Evolutionary conservation across 225 moss, liverwort and hornwort species (phyloP).

Genomic region (Physcomitrium patens): DNA sequence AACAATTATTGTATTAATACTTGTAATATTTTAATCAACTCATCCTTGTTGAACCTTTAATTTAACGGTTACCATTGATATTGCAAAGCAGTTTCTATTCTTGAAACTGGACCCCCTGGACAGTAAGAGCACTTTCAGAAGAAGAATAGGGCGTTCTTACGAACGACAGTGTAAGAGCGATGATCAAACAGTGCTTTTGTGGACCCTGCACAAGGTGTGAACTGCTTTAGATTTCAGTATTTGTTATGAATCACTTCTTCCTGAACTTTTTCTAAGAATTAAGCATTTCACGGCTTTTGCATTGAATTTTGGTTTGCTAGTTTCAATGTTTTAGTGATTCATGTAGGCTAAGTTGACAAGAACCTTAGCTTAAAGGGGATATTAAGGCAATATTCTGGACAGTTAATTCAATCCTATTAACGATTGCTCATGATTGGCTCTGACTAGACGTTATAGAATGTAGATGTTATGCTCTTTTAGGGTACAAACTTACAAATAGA

Average conservation of each 20-base stretch:
- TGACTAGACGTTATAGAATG: not conserved
- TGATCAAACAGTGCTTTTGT: conserved; percentile 95
- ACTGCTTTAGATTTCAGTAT: not conserved
- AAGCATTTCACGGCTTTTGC: conserved; percentile 2
- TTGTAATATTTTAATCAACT: conserved; percentile 7
- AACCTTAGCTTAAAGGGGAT: not conserved
- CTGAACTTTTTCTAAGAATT: not conserved
- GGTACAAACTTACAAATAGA: not conserved
- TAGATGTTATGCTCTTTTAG: not conserved
- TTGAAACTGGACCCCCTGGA: conserved; percentile 91
- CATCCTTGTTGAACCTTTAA: conserved; percentile 21
- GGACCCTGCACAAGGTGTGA: conserved; percentile 95
- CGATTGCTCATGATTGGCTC: not conserved
- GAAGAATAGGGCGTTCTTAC: conserved; percentile 93
- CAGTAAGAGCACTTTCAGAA: conserved; percentile 84
- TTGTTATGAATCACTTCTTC: not conserved
- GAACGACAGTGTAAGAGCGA: conserved; percentile 98
- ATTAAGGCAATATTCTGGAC: not conserved
- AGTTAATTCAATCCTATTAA: not conserved
- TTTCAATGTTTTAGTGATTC: not conserved
- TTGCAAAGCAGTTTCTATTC: conserved; percentile 82
- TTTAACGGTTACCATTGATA: not conserved
- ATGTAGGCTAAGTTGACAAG: conserved; percentile 11
- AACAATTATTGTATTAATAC: not conserved
- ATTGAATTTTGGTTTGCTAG: conserved; percentile 3